phyloP scores from a whole-genome alignment of 164 flowering plant species.

The Chimonanthus praecox region DNA sequence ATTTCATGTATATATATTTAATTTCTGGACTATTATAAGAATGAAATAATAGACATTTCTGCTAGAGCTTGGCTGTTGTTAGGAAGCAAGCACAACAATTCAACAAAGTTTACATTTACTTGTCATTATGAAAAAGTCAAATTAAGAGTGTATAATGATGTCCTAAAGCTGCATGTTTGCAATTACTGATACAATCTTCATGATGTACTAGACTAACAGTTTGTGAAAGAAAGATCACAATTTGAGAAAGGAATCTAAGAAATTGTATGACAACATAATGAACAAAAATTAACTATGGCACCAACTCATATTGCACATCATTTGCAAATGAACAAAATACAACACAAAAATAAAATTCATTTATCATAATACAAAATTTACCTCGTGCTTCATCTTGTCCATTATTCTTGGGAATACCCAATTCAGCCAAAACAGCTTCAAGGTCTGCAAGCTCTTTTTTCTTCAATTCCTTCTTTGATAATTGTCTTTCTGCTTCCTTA shows the following conservation, averaged over 20 bases:
- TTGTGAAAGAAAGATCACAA: neutral
- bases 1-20: too few species aligned
- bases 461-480: conserved; percentile 87
- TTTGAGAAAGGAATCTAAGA: neutral
- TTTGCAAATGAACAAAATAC: neutral
- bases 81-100: too few species aligned
- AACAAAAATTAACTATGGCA: neutral
- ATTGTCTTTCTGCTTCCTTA: conserved; percentile 82
- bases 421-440: conserved; percentile 79
- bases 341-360: neutral
- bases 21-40: too few species aligned
- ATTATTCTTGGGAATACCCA: conserved; percentile 45
- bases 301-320: neutral
- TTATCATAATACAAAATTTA: conserved; percentile 13
- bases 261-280: neutral
- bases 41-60: too few species aligned
- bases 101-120: too few species aligned
- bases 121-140: too few species aligned
- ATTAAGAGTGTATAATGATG: too few species aligned
- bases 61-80: too few species aligned
- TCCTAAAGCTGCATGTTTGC: too few species aligned
- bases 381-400: conserved; percentile 45
- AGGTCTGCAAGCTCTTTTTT: conserved; percentile 88
- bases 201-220: neutral
- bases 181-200: too few species aligned